Evolutionary conservation across 2,329 filamentous ascomycete genomes (phyloP).

Genomic region (Ceratocystis cubensis): DNA sequence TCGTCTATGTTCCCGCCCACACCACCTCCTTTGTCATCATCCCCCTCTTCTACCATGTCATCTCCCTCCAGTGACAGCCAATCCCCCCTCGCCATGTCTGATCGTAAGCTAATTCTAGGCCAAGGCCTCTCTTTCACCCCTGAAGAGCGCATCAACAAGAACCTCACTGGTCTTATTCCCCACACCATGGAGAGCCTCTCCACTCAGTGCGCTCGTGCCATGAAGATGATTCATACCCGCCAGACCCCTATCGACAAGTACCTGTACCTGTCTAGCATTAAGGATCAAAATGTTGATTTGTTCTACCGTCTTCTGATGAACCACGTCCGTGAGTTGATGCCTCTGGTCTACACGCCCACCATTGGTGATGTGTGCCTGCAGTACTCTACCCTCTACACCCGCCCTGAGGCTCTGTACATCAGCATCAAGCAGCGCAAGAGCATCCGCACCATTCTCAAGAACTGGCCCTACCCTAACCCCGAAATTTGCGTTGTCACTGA

Average conservation of each 20-base stretch:
- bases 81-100: conserved; percentile 8
- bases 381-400: conserved; percentile 91
- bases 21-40: not conserved
- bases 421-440: conserved; percentile 90
- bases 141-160: conserved; percentile 50
- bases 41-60: conserved; percentile 7
- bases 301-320: conserved; percentile 74
- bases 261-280: conserved; percentile 64
- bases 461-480: conserved; percentile 82
- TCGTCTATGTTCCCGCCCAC: conserved; percentile 6
- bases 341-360: conserved; percentile 75
- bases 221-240: conserved; percentile 61
- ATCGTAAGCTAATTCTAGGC: conserved; percentile 21
- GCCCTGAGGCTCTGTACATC: conserved; percentile 90
- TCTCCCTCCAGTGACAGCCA: not conserved
- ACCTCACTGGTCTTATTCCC: conserved; percentile 53
- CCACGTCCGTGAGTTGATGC: conserved; percentile 66
- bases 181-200: conserved; percentile 49
- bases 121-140: conserved; percentile 52
- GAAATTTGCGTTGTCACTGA: conserved; percentile 97
- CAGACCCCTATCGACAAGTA: conserved; percentile 67
- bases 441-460: conserved; percentile 73
- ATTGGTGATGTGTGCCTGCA: conserved; percentile 93
- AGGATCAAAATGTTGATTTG: conserved; percentile 63
- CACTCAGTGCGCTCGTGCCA: conserved; percentile 51